Evolutionary conservation across 768 basidiomycete genomes (phyloP).

Genomic region (Phlebiopsis flavidoalba): DNA sequence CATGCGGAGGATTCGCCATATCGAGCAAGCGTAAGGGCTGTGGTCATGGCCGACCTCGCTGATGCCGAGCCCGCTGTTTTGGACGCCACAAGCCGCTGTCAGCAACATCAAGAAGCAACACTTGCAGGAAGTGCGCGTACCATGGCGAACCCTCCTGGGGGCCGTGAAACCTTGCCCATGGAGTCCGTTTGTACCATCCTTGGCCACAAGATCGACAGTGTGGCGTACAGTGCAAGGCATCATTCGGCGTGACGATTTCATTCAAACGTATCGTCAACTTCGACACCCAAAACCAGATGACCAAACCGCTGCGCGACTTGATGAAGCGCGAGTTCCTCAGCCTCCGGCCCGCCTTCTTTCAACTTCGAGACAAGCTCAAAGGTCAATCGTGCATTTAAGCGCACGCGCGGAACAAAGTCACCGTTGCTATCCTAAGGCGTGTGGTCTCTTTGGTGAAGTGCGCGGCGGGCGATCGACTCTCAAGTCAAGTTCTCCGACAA

Average conservation of each 20-base stretch:
- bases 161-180: conserved; percentile 92
- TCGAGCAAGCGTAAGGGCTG: conserved; percentile 80
- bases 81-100: conserved; percentile 94
- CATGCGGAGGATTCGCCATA: conserved; percentile 89
- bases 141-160: conserved; percentile 98
- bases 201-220: conserved; percentile 90
- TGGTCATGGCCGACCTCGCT: conserved; percentile 93
- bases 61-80: conserved; percentile 96
- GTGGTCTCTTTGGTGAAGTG: conserved; percentile 97
- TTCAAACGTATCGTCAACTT: conserved; percentile 93
- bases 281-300: conserved; percentile 89
- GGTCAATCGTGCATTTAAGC: conserved; percentile 91
- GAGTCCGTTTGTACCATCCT: conserved; percentile 96
- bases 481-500: conserved; percentile 96
- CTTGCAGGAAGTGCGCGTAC: conserved; percentile 94
- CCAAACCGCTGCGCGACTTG: conserved; percentile 76
- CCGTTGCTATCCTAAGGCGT: no score
- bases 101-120: conserved; percentile 95
- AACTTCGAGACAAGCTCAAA: conserved; percentile 97
- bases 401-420: no score
- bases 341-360: conserved; percentile 78
- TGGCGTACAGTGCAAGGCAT: conserved; percentile 96
- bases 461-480: conserved; percentile 95
- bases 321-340: conserved; percentile 95
- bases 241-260: conserved; percentile 96